These are phyloP conservation scores for Themeda triandra DNA, from an alignment of 176 grass and related monocot species.

Conservation along the genomic window DNA sequence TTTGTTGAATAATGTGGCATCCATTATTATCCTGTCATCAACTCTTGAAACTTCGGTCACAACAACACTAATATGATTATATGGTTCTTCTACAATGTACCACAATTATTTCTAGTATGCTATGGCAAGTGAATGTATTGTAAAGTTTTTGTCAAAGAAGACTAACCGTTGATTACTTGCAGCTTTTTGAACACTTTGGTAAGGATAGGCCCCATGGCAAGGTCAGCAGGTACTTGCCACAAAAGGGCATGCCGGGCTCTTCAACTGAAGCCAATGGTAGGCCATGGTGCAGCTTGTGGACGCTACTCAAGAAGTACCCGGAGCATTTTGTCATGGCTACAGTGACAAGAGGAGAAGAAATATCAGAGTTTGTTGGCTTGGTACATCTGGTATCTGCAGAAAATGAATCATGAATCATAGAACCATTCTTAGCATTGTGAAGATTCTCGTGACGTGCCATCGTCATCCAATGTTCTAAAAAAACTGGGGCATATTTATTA, in stretches of 20 bases:
- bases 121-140: neutral
- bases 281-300: constrained; percentile 48
- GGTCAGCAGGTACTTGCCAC: constrained; percentile 41
- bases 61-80: neutral
- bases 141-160: neutral
- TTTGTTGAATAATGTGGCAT: neutral
- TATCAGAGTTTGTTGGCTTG: constrained; percentile 43
- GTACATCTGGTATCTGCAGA: constrained; percentile 26
- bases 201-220: constrained; percentile 33
- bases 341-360: constrained; percentile 41
- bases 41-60: neutral
- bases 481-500: neutral
- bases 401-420: neutral
- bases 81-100: neutral
- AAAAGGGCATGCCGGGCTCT: constrained; percentile 34
- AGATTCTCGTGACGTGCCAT: neutral
- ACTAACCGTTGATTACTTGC: constrained; percentile 19
- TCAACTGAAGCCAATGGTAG: constrained; percentile 38
- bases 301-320: constrained; percentile 55
- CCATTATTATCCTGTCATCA: neutral
- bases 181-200: constrained; percentile 50
- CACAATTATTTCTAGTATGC: no score
- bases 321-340: constrained; percentile 50
- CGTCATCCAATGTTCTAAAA: neutral
- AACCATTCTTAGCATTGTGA: neutral